Conservation (phyloP, 2,329 filamentous ascomycete genomes). For the Cladophialophora psammophila region DNA sequence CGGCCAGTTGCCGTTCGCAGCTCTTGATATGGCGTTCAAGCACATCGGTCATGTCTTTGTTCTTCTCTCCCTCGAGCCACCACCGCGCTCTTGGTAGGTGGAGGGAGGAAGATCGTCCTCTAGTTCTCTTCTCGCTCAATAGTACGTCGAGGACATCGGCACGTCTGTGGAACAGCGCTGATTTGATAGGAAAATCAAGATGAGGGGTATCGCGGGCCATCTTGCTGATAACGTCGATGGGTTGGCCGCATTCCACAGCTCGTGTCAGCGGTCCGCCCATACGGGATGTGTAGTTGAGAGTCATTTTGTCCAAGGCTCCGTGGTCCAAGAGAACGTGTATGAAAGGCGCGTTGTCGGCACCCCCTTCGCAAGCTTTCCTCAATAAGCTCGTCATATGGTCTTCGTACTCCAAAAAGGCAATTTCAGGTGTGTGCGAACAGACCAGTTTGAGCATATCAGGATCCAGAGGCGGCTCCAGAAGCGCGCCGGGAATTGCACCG, state of each 20-base stretch:
- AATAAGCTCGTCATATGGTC: conserved; percentile 2
- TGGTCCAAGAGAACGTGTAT: conserved; percentile 14
- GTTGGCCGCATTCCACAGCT: conserved; percentile 11
- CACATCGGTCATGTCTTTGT: conserved; percentile 5
- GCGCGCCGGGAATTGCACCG: conserved; percentile 1
- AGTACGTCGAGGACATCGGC: conserved; percentile 7
- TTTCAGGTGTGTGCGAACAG: conserved; percentile 9
- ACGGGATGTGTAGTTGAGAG: neutral
- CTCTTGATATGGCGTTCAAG: conserved; percentile 4
- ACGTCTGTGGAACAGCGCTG: neutral
- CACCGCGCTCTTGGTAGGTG: neutral
- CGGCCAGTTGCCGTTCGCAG: conserved; percentile 3
- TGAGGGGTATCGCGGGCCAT: conserved; percentile 4
- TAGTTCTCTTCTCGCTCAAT: conserved; percentile 2
- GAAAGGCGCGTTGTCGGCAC: conserved; percentile 5
- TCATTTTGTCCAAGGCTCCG: conserved; percentile 6
- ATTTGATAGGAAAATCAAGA: conserved; percentile 8
- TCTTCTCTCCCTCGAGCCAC: conserved; percentile 7
- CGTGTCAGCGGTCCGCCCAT: conserved; percentile 12
- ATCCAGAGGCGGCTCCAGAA: conserved; percentile 3
- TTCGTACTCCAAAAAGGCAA: neutral
- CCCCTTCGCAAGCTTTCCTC: conserved; percentile 7
- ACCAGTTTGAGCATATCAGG: conserved; percentile 11
- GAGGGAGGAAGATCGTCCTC: neutral
- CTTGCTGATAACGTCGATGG: conserved; percentile 8